Base-by-base conservation (phyloP, 305 asterid genomes). In the Fraxinus xanthoxyloides region DNA sequence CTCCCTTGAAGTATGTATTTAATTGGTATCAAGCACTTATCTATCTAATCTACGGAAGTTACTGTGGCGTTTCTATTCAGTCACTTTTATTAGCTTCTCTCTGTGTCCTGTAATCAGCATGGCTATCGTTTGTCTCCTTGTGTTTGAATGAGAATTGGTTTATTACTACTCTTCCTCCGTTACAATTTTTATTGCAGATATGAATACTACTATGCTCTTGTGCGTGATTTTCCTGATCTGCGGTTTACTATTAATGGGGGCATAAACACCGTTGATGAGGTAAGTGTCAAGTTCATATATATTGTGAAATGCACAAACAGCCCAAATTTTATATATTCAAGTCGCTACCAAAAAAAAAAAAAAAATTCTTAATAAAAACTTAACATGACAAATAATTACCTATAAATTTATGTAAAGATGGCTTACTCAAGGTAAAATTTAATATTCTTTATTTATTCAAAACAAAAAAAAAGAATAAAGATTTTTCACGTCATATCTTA, bases 161-260 rank as follows among this genome's bases (percentile, higher is more conserved):
- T 70, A 32, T 70, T 17, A 70, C 40, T 7, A 32, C 19, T 70
- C 46, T 70, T 31, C 43, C 43, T 30, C 43, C 26, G 81, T 70
- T 82, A 38, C 19, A 65, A 26, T 65, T 76, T 12, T 24, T 82
- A 54, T 69, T 87, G 88, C 92, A 95, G 99, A 88, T 95, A 94
- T 26, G 99, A 95, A 88, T 95, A 85, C 90, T 95, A 84, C 90
- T 95, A 94, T 90, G 99, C 97, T 80, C 95, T 95, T 35, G 91
- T 92, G 85, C 99, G 99, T 73, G 99, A 95, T 93, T 95, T 95
- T 82, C 99, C 99, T 70, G 92, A 95, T 88, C 83, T 95, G 79
- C 93, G 76, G 80, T 95, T 95, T 85, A 95, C 98, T 82, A 90
- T 95, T 74, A 95, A 95, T 87, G 99, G 99, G 80, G 99, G 99